Base-by-base conservation (phyloP, 257 asterid genomes). In the Forsythia viridissima region DNA sequence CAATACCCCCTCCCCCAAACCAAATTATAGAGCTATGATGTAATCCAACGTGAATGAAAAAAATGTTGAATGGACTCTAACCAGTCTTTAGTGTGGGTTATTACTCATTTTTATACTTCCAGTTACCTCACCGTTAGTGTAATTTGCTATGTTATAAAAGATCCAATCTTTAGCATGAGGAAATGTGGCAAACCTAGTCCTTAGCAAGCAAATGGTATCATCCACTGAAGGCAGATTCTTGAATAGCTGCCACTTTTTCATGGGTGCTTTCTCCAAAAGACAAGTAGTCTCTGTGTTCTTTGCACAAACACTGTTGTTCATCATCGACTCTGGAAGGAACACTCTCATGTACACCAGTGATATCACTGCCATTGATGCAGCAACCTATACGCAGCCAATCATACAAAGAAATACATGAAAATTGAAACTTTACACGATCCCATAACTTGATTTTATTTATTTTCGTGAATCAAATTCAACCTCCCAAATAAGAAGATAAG, bases 251-350 rank as follows among this genome's bases (percentile, higher is more conserved):
- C 71, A 41, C 39, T 80, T 75, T 72, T 82, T 85, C 43, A 44
- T 76, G 12, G 85, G 85, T 63, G 86, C 59, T 43, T 85, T 85
- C 41, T 88, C 91, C 81, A 88, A 71, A 15, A 88, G 87, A 72
- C 83, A 75, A 81, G 48, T 81, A 6, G 76, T 76, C 71, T 83
- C 88, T n/a, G 86, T 66, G 7, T 73, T 83, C 13, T 61, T 76
- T 2, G 52, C 9, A n/a, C 77, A 76, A 74, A 8, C 52, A 41
- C 30, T 37, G 41, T 43, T 40, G 9, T 76, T 76, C 38, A 3
- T 40, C 10, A 36, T 57, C 3, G 91, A 87, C 0, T 87, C 91
- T 0, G 84, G 83, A 39, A 87, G 91, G 72, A 87, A 87, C 8
- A 79, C 72, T 55, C 80, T 85, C 91, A 85, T 87, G 73, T 87